A percentile compares a stretch with the other conserved stretches of the same genome.
Evolutionary conservation across 805 yeast species (phyloP).

Genomic region (Starmerella apicola): DNA sequence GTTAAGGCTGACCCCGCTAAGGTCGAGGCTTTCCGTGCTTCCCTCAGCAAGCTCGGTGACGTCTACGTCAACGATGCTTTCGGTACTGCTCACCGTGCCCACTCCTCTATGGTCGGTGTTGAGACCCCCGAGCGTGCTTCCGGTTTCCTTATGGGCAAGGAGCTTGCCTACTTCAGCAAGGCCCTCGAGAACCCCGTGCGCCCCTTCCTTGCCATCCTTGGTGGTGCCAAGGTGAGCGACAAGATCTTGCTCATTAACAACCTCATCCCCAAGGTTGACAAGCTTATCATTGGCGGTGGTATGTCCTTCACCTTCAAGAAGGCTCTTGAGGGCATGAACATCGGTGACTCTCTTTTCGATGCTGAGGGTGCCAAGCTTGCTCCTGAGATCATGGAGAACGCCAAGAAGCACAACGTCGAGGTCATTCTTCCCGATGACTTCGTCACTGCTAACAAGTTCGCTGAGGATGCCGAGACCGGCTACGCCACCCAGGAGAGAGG

Average conservation of each 20-base stretch:
- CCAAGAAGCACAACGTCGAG: slow-evolving; percentile 90
- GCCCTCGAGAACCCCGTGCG: slow-evolving; percentile 96
- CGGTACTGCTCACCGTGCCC: slow-evolving; percentile 99
- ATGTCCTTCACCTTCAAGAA: slow-evolving; percentile 99
- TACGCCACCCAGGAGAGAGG: slow-evolving; percentile 80
- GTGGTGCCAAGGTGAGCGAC: slow-evolving; percentile 99
- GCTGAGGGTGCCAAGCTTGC: slow-evolving; percentile 92
- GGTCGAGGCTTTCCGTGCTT: slow-evolving; percentile 77
- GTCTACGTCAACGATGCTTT: slow-evolving; percentile 96
- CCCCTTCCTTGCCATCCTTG: slow-evolving; percentile 97
- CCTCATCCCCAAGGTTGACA: slow-evolving; percentile 81
- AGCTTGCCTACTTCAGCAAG: slow-evolving; percentile 92
- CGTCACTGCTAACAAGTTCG: slow-evolving; percentile 88
- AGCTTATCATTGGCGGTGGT: slow-evolving; percentile 96
- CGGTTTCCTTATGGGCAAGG: slow-evolving; percentile 97
- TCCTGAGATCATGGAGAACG: slow-evolving; percentile 84
- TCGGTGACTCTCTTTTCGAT: slow-evolving; percentile 88
- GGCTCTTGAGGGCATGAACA: slow-evolving; percentile 69
- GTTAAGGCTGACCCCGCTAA: slow-evolving; percentile 72
- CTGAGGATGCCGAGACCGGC: slow-evolving; percentile 78
- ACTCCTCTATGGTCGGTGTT: slow-evolving; percentile 97
- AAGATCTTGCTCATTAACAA: slow-evolving; percentile 97
- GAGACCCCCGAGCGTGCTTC: slow-evolving; percentile 93
- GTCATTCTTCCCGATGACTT: slow-evolving; percentile 90
- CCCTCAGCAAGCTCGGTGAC: slow-evolving; percentile 86